Percentiles rank a stretch among this genome's conserved stretches.
Evolutionary conservation across 2,329 filamentous ascomycete genomes (phyloP).

Genomic region (Botrytis cinerea): DNA sequence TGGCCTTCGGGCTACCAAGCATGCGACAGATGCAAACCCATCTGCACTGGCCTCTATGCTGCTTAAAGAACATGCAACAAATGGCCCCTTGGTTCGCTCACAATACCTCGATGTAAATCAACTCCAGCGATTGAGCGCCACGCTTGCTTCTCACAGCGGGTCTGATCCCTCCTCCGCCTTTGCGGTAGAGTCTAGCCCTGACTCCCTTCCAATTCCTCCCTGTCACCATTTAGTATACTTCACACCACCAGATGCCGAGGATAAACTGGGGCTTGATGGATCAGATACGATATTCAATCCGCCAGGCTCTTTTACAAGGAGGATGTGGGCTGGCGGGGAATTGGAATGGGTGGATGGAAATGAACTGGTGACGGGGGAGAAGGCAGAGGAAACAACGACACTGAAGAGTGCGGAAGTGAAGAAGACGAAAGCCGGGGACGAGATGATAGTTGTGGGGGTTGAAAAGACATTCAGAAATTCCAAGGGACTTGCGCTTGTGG

Average conservation of each 20-base stretch:
- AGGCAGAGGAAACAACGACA: slow-evolving; percentile 57
- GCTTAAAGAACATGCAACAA: slow-evolving; percentile 41
- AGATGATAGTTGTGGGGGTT: slow-evolving; percentile 66
- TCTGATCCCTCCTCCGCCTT: slow-evolving; percentile 42
- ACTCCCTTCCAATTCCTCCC: slow-evolving; percentile 32
- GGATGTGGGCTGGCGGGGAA: slow-evolving; percentile 68
- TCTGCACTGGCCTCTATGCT: slow-evolving; percentile 44
- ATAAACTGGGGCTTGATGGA: slow-evolving; percentile 58
- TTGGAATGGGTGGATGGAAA: slow-evolving; percentile 52
- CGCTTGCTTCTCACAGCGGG: slow-evolving; percentile 52
- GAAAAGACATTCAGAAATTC: slow-evolving; percentile 60
- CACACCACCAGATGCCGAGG: slow-evolving; percentile 57
- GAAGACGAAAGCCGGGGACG: slow-evolving; percentile 54
- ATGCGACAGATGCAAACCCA: slow-evolving; percentile 21
- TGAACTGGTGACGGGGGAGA: slow-evolving; percentile 55
- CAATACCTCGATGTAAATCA: slow-evolving; percentile 64
- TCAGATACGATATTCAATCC: slow-evolving; percentile 63
- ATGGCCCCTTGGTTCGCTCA: slow-evolving; percentile 46
- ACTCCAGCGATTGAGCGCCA: slow-evolving; percentile 57
- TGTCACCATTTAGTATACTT: slow-evolving; percentile 66
- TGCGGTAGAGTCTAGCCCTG: neutral
- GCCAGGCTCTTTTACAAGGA: slow-evolving; percentile 58
- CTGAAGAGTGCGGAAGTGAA: slow-evolving; percentile 57
- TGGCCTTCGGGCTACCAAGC: slow-evolving; percentile 36
- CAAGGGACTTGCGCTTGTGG: slow-evolving; percentile 54